These are phyloP conservation scores for Pseudogymnoascus pannorum DNA, from an alignment of 2,329 filamentous ascomycete species.

Conservation along the genomic window DNA sequence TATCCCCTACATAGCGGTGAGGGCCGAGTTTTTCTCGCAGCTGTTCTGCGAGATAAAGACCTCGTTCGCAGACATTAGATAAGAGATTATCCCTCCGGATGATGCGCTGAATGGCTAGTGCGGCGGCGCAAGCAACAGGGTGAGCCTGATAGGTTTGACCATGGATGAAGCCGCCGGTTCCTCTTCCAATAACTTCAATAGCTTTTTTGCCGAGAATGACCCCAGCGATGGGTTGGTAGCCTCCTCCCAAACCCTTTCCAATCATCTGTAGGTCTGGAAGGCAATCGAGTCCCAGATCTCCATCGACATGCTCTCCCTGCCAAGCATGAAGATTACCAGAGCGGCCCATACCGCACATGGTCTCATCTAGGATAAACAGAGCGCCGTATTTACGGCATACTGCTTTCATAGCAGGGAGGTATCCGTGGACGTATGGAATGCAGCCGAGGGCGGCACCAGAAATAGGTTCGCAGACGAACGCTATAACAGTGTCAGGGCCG, in stretches of 20 bases:
- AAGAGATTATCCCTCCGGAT: slow-evolving; percentile 51
- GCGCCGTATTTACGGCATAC: slow-evolving; percentile 66
- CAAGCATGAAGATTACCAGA: slow-evolving; percentile 48
- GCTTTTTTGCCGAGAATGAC: slow-evolving; percentile 49
- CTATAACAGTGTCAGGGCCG: slow-evolving; percentile 55
- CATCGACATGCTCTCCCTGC: slow-evolving; percentile 40
- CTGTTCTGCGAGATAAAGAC: slow-evolving; percentile 37
- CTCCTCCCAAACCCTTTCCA: slow-evolving; percentile 59
- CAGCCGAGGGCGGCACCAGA: slow-evolving; percentile 65
- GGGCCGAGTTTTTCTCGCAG: slow-evolving; percentile 37
- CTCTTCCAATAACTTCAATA: slow-evolving; percentile 30
- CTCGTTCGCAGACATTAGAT: slow-evolving; percentile 49
- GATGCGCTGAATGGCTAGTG: slow-evolving; percentile 54
- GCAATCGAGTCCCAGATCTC: background rate
- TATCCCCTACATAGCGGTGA: slow-evolving; percentile 49
- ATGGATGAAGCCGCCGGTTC: slow-evolving; percentile 21
- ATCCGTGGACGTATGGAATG: slow-evolving; percentile 57
- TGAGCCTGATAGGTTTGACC: slow-evolving; percentile 56
- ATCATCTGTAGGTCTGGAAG: slow-evolving; percentile 59
- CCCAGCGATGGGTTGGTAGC: slow-evolving; percentile 54
- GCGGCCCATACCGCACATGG: slow-evolving; percentile 54
- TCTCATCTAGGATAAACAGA: slow-evolving; percentile 70
- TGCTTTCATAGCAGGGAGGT: slow-evolving; percentile 58
- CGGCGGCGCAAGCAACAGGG: slow-evolving; percentile 51
- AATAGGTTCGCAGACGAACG: slow-evolving; percentile 60